Percentiles rank a stretch among this genome's conserved stretches.
phyloP scores from a whole-genome alignment of 768 basidiomycete genomes.

The Pulveroboletus sp. region DNA sequence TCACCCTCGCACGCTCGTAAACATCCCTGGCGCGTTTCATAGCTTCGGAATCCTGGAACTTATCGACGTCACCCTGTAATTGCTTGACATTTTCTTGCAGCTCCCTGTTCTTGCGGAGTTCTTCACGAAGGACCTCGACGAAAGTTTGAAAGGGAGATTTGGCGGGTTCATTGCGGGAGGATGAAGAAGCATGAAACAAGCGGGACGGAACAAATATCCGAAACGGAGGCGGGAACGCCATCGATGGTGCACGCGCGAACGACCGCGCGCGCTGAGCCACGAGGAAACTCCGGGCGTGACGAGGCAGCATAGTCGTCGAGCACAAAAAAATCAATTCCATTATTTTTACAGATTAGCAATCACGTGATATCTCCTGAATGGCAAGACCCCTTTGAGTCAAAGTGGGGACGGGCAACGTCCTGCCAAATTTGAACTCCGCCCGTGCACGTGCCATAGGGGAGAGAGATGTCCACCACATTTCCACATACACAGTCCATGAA shows the following conservation, averaged over 20 bases:
- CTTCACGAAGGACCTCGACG: constrained; percentile 89
- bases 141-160: constrained; percentile 97
- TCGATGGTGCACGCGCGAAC: constrained; percentile 11
- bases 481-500: too few species aligned
- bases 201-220: constrained; percentile 28
- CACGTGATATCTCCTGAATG: constrained; percentile 2
- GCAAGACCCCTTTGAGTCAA: too few species aligned
- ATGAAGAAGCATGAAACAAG: constrained; percentile 65
- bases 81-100: constrained; percentile 96
- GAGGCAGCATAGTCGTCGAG: constrained; percentile 39
- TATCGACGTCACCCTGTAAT: constrained; percentile 95
- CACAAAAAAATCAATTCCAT: constrained; percentile 9
- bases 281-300: constrained; percentile 42
- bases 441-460: too few species aligned
- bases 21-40: constrained; percentile 89
- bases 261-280: constrained; percentile 27
- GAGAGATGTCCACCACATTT: too few species aligned
- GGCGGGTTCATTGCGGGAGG: constrained; percentile 59
- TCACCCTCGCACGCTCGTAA: constrained; percentile 92
- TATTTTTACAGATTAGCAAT: constrained; percentile 1
- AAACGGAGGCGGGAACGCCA: constrained; percentile 22
- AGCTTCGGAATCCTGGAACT: constrained; percentile 93
- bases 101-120: constrained; percentile 90
- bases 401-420: too few species aligned
- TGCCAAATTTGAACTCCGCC: too few species aligned